These are phyloP conservation scores for Mycena amicta DNA, from an alignment of 768 basidiomycete species.

Conservation along the genomic window DNA sequence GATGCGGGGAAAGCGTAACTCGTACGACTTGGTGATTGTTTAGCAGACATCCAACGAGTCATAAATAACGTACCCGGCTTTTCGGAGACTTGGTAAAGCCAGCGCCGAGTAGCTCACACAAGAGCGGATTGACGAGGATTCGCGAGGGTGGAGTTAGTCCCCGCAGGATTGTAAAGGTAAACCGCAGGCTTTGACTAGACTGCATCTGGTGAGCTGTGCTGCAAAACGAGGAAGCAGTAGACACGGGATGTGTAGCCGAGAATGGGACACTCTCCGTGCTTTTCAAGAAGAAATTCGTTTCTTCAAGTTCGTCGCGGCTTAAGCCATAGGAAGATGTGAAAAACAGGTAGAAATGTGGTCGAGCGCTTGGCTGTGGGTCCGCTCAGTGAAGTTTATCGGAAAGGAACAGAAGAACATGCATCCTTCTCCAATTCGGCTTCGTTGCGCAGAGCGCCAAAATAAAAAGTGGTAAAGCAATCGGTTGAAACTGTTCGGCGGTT, in stretches of 20 bases:
- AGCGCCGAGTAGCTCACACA: conserved; percentile 78
- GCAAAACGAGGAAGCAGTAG: too few species aligned
- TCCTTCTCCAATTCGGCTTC: conserved; percentile 38
- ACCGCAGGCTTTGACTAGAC: too few species aligned
- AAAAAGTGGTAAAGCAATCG: conserved; percentile 76
- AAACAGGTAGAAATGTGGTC: conserved; percentile 70
- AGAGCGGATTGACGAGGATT: conserved; percentile 61
- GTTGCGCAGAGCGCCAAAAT: conserved; percentile 69
- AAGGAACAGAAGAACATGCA: conserved; percentile 32
- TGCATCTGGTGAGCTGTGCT: too few species aligned
- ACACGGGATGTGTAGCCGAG: too few species aligned
- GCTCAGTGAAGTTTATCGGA: not conserved
- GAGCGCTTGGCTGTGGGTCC: conserved; percentile 37
- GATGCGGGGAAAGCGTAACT: conserved; percentile 81
- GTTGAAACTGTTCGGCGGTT: conserved; percentile 81
- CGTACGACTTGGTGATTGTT: conserved; percentile 79
- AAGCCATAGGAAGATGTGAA: conserved; percentile 81
- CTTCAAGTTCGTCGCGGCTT: conserved; percentile 65
- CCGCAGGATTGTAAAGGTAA: conserved; percentile 52
- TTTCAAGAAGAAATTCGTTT: conserved; percentile 68
- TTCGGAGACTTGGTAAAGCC: conserved; percentile 74
- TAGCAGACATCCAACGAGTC: too few species aligned
- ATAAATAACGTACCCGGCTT: conserved; percentile 58
- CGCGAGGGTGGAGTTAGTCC: conserved; percentile 55
- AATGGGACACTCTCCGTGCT: conserved; percentile 42